Evolutionary conservation across 2,329 filamentous ascomycete genomes (phyloP).

Genomic region (Trichophyton benhamiae): DNA sequence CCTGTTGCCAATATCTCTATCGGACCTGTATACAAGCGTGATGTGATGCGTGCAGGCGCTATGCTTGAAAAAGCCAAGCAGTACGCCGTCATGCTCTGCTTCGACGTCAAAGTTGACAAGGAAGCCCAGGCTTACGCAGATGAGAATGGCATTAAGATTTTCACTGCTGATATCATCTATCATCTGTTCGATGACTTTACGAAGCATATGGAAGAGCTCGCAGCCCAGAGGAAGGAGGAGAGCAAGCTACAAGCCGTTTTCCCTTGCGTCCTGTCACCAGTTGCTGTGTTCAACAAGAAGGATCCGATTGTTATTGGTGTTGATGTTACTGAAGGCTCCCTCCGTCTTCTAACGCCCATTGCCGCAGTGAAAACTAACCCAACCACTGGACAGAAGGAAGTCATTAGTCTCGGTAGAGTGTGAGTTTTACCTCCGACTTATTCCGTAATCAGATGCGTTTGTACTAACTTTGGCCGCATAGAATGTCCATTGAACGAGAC

Average conservation of each 20-base stretch:
- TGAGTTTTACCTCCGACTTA: slow-evolving; percentile 43
- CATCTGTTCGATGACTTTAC: slow-evolving; percentile 96
- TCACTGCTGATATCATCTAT: slow-evolving; percentile 98
- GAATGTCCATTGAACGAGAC: slow-evolving; percentile 91
- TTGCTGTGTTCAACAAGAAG: slow-evolving; percentile 98
- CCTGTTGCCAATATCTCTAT: slow-evolving; percentile 96
- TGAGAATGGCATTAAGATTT: slow-evolving; percentile 91
- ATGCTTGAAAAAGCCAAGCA: slow-evolving; percentile 96
- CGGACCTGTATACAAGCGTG: slow-evolving; percentile 93
- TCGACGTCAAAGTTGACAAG: slow-evolving; percentile 98
- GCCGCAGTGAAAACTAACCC: slow-evolving; percentile 73
- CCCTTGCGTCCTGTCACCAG: slow-evolving; percentile 78
- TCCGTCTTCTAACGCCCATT: slow-evolving; percentile 80
- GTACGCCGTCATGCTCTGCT: slow-evolving; percentile 97
- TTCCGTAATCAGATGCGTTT: neutral
- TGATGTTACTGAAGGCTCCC: slow-evolving; percentile 81
- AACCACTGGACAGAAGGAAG: slow-evolving; percentile 67
- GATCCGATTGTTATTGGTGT: slow-evolving; percentile 89
- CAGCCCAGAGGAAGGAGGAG: slow-evolving; percentile 90
- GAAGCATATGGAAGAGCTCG: slow-evolving; percentile 77
- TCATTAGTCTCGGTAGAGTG: slow-evolving; percentile 82
- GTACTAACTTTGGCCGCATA: slow-evolving; percentile 26
- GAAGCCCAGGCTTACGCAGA: slow-evolving; percentile 85
- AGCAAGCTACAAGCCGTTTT: slow-evolving; percentile 92
- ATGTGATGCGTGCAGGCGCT: slow-evolving; percentile 83